Percentiles rank a stretch among this genome's conserved stretches.
Evolutionary conservation across 768 basidiomycete species (phyloP).

Genomic region (Pilatotrama ljubarskyi): DNA sequence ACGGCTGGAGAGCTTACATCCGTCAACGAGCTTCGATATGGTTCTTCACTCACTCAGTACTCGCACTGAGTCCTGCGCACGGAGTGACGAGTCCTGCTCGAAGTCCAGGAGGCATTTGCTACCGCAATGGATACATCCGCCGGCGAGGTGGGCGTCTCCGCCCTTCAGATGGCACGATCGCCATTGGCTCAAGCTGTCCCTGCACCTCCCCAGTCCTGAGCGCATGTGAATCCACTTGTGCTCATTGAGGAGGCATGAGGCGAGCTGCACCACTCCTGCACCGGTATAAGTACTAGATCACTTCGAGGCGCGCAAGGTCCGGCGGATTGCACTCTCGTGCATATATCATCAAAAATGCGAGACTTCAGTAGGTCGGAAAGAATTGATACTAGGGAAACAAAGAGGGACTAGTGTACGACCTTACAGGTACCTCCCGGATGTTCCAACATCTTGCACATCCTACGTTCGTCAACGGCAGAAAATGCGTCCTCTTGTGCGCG

Average conservation of each 20-base stretch:
- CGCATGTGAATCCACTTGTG: too few species aligned
- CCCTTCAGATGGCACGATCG: not conserved
- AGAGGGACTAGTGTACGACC: conserved; percentile 16
- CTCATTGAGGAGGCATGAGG: too few species aligned
- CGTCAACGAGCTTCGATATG: not conserved
- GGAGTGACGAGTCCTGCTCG: too few species aligned
- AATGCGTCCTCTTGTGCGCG: too few species aligned
- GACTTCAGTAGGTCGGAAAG: not conserved
- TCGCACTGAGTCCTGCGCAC: too few species aligned
- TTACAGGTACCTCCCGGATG: conserved; percentile 8
- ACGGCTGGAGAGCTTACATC: not conserved
- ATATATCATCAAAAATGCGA: not conserved
- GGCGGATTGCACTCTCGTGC: not conserved
- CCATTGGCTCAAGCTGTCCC: not conserved
- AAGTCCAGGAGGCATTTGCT: not conserved
- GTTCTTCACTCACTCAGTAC: too few species aligned
- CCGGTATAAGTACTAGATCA: too few species aligned
- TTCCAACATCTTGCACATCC: not conserved
- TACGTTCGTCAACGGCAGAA: too few species aligned
- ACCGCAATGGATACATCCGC: not conserved
- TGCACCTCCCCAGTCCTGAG: not conserved
- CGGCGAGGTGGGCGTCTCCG: not conserved
- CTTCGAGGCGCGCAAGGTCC: too few species aligned
- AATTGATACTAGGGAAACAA: conserved; percentile 14
- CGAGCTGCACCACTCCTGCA: too few species aligned